A percentile compares a stretch with the other conserved stretches of the same genome.
Conservation (phyloP, 345 rosid genomes). For the Fremontodendron californicum region DNA sequence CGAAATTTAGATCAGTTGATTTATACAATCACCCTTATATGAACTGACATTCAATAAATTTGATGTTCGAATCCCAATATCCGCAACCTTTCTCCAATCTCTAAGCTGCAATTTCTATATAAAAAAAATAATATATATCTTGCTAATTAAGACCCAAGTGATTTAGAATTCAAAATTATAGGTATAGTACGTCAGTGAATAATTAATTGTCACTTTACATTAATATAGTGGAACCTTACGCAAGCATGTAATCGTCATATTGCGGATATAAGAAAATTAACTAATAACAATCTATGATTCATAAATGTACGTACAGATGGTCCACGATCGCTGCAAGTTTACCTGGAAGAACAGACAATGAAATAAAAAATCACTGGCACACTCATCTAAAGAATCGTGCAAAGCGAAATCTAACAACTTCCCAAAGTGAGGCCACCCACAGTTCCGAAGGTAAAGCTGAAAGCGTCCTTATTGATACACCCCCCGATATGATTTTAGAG, state of each 20-base stretch:
- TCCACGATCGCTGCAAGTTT: constrained; percentile 31
- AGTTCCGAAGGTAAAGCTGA: neutral
- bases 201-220: neutral
- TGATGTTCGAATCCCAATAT: too few relatives aligned
- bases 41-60: too few relatives aligned
- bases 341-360: constrained; percentile 39
- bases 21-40: too few relatives aligned
- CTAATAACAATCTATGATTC: neutral
- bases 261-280: neutral
- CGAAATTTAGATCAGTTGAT: too few relatives aligned
- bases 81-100: too few relatives aligned
- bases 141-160: too few relatives aligned
- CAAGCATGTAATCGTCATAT: neutral
- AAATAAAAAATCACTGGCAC: constrained; percentile 40
- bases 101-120: too few relatives aligned
- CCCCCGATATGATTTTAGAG: constrained; percentile 13
- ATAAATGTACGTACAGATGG: constrained; percentile 29
- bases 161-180: too few relatives aligned
- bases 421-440: neutral
- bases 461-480: neutral
- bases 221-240: neutral
- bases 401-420: neutral
- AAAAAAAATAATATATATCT: too few relatives aligned
- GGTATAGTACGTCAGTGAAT: too few relatives aligned
- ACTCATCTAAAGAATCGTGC: constrained; percentile 20